A percentile compares a stretch with the other conserved stretches of the same genome.
These are phyloP conservation scores for Myochromella boudieri DNA, from an alignment of 768 basidiomycete species.

Conservation along the genomic window DNA sequence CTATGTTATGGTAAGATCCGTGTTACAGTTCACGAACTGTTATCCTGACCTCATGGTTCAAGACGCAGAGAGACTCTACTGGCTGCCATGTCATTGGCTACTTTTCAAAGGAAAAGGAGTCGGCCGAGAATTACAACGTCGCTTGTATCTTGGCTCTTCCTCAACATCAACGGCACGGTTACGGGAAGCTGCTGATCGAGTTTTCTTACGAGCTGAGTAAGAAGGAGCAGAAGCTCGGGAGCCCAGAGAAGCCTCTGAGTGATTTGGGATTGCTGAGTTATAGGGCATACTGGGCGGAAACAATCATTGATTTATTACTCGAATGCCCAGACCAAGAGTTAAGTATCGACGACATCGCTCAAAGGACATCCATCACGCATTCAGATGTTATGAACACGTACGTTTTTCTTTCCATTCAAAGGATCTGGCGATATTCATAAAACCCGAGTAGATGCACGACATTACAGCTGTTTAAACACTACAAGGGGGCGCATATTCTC, in stretches of 20 bases:
- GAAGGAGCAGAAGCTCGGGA: slow-evolving; percentile 92
- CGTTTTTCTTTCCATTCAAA: slow-evolving; percentile 32
- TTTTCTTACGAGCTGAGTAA: slow-evolving; percentile 98
- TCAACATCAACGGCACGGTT: slow-evolving; percentile 95
- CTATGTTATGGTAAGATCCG: slow-evolving; percentile 86
- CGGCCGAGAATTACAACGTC: slow-evolving; percentile 96
- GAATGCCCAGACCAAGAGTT: slow-evolving; percentile 74
- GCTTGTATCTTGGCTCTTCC: slow-evolving; percentile 99
- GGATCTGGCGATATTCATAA: background rate
- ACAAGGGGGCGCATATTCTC: slow-evolving; percentile 93
- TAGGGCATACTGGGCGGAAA: slow-evolving; percentile 96
- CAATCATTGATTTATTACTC: slow-evolving; percentile 87
- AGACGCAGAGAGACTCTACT: slow-evolving; percentile 82
- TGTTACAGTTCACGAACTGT: slow-evolving; percentile 5
- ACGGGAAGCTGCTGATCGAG: slow-evolving; percentile 93
- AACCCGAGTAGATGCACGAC: slow-evolving; percentile 78
- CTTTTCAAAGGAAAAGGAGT: slow-evolving; percentile 99
- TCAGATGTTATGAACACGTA: slow-evolving; percentile 98
- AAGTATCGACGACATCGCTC: slow-evolving; percentile 95
- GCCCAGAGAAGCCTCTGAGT: slow-evolving; percentile 95
- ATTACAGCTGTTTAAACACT: slow-evolving; percentile 92
- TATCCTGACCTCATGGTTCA: slow-evolving; percentile 9
- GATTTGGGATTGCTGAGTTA: slow-evolving; percentile 93
- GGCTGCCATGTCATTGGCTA: slow-evolving; percentile 97
- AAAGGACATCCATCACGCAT: slow-evolving; percentile 92